Evolutionary conservation across 1,284 basidiomycete species (phyloP).

Genomic region (Ustilago trichophora): DNA sequence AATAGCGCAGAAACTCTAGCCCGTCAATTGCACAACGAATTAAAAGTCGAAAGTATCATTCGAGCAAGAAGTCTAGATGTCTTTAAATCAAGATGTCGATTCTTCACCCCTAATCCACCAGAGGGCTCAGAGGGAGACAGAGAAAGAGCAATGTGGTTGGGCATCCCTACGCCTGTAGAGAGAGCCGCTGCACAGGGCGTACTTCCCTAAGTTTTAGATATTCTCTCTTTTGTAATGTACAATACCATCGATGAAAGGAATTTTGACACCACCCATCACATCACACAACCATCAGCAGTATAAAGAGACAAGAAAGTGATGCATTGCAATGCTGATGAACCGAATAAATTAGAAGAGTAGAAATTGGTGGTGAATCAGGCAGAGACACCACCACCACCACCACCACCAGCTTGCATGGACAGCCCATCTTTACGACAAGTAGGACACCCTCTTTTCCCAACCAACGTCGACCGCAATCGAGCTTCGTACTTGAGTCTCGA

Average conservation of each 20-base stretch:
- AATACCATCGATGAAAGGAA: no score
- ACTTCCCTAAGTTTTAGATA: not conserved
- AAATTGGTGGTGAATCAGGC: no score
- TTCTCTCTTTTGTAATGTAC: not conserved
- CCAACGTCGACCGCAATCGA: constrained; percentile 25
- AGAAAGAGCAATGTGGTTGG: constrained; percentile 53
- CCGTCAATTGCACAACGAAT: constrained; percentile 59
- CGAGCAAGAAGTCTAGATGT: constrained; percentile 53
- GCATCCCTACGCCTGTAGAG: constrained; percentile 26
- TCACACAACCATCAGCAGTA: not conserved
- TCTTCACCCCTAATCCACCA: constrained; percentile 36
- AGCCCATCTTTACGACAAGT: constrained; percentile 29
- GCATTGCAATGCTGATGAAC: no score
- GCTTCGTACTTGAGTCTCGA: constrained; percentile 40
- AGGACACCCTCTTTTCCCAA: constrained; percentile 33
- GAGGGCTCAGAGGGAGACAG: constrained; percentile 28
- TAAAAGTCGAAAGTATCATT: constrained; percentile 58
- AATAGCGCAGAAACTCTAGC: constrained; percentile 17
- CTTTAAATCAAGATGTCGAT: constrained; percentile 56
- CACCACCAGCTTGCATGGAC: no score
- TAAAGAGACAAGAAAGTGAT: no score
- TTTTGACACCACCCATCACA: no score
- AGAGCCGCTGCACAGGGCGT: constrained; percentile 9
- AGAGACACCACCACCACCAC: no score
- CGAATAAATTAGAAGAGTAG: no score